Evolutionary conservation across 2,329 filamentous ascomycete species (phyloP), one percentile per base, ranked within the genome.

Genomic region (Xylaria sp.): DNA sequence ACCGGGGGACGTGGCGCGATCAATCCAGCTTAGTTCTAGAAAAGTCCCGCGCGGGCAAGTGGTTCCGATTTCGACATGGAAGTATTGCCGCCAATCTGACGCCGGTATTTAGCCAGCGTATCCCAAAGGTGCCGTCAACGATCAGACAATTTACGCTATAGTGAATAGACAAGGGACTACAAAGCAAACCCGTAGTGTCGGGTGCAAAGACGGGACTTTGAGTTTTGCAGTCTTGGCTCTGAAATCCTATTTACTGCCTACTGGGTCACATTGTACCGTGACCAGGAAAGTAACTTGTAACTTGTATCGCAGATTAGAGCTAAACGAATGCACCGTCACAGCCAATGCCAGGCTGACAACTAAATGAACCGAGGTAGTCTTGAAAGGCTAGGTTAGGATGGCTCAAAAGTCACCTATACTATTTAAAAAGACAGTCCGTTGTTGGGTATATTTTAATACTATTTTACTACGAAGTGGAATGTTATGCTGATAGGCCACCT

Each of bases 21-120:
- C 62, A 56, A 64, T 64, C 64, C 31, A 62, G 36, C 67, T 48
- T 15, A 49, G 20, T 36, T 39, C 41, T 48, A 62, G 48, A 62
- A 69, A 62, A 23, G 28, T 28, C 49, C 62, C 62, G 67, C 71
- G 67, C 75, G 74, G 75, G 72, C 66, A 65, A 64, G 62, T 72
- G 52, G 55, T 70, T 75, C 75, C 75, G 75, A 54, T 66, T 66
- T 74, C 64, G 61, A 56, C 69, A 57, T 52, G 33, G 18, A 33
- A 60, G 41, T 64, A 65, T 66, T 69, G 63, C 66, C 62, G 48
- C 62, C 64, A 59, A 70, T 69, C 70, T 76, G 72, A 67, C 73
- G 72, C 70, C 74, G 71, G 70, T 66, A 75, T 73, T 77, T 77
- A 76, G 67, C 76, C 76, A 77, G 71, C 71, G 72, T 69, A 69